Conservation (phyloP, 2,329 filamentous ascomycete genomes). For the Cercospora berteroae region DNA sequence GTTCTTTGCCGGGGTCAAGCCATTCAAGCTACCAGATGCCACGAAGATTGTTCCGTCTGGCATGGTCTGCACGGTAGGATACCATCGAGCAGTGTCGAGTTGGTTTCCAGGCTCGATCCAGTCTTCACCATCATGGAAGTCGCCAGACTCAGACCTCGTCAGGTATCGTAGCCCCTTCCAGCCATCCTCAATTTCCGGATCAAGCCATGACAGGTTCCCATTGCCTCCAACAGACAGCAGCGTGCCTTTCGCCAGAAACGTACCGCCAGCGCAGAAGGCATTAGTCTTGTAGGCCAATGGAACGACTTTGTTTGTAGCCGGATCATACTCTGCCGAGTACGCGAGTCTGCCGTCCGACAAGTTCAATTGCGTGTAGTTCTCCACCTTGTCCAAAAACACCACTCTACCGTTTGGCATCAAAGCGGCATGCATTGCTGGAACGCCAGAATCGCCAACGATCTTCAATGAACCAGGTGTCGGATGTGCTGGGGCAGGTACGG, state of each 20-base stretch:
- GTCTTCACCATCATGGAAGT: conserved; percentile 46
- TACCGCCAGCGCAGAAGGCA: conserved; percentile 60
- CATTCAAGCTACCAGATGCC: conserved; percentile 59
- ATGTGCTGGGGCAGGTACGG: conserved; percentile 48
- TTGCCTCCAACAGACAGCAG: conserved; percentile 59
- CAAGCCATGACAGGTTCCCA: conserved; percentile 54
- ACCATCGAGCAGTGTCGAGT: conserved; percentile 57
- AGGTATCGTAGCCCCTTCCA: conserved; percentile 59
- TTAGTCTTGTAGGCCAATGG: conserved; percentile 57
- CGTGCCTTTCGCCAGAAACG: conserved; percentile 57
- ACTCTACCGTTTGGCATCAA: conserved; percentile 59
- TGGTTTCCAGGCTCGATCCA: conserved; percentile 57
- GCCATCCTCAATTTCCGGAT: conserved; percentile 59
- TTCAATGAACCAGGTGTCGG: conserved; percentile 49
- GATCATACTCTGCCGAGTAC: conserved; percentile 61
- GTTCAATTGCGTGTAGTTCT: conserved; percentile 59
- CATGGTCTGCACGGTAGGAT: conserved; percentile 58
- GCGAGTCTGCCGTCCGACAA: conserved; percentile 56
- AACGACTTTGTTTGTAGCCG: conserved; percentile 47
- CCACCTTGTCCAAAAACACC: conserved; percentile 61
- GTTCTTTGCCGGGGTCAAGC: conserved; percentile 53
- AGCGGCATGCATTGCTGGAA: conserved; percentile 63
- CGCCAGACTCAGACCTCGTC: conserved; percentile 46
- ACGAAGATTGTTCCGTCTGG: conserved; percentile 58
- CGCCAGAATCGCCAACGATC: conserved; percentile 56